These are phyloP conservation scores for Vitis hybrid DNA, from an alignment of 177 flowering plant genomes.

Conservation along the genomic window DNA sequence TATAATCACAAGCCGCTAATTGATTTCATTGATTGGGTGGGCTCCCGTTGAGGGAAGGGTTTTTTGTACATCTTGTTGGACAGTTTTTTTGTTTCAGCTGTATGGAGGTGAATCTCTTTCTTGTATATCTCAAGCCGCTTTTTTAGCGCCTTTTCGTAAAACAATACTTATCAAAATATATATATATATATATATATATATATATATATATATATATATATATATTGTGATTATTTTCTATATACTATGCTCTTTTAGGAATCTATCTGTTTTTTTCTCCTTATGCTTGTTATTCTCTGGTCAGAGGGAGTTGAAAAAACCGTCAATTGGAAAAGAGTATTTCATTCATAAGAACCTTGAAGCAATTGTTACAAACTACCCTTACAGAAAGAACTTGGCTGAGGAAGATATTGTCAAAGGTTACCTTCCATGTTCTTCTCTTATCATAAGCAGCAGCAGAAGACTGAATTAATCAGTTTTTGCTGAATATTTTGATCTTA, in stretches of 20 bases:
- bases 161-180: too few relatives aligned
- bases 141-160: too few relatives aligned
- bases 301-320: slow-evolving; percentile 86
- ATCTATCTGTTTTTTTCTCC: not conserved
- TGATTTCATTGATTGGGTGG: too few relatives aligned
- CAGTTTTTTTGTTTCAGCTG: too few relatives aligned
- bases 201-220: too few relatives aligned
- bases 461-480: not conserved
- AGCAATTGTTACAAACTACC: slow-evolving; percentile 72
- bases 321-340: slow-evolving; percentile 87
- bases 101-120: too few relatives aligned
- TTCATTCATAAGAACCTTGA: slow-evolving; percentile 83
- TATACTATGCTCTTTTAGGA: not conserved
- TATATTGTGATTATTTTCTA: not conserved
- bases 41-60: too few relatives aligned
- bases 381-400: slow-evolving; percentile 62
- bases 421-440: slow-evolving; percentile 22
- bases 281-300: slow-evolving; percentile 10
- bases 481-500: not conserved
- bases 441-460: not conserved
- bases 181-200: too few relatives aligned
- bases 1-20: too few relatives aligned
- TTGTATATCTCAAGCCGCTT: too few relatives aligned
- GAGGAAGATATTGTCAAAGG: slow-evolving; percentile 76
- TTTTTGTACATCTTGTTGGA: too few relatives aligned